A percentile compares a stretch with the other conserved stretches of the same genome.
Conservation (phyloP, 805 yeast species). For the Brettanomyces nanus region DNA sequence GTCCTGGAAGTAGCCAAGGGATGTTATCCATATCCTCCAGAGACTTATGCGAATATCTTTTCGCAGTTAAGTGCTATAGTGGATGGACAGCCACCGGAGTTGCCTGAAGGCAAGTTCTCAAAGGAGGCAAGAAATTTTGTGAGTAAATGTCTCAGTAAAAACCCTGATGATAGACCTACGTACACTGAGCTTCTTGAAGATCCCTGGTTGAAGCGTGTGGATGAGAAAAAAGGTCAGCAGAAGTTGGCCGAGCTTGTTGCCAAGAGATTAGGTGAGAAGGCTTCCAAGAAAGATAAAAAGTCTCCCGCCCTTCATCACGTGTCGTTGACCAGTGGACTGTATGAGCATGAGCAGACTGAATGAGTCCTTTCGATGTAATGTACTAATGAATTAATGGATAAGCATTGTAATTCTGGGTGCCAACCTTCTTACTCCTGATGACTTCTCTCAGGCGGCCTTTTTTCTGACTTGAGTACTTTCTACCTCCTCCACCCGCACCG, state of each 20-base stretch:
- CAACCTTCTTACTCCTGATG: too few relatives aligned
- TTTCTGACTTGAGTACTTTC: too few relatives aligned
- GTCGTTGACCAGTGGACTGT: not conserved
- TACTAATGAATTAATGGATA: too few relatives aligned
- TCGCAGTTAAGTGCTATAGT: conserved; percentile 93
- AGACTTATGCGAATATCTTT: conserved; percentile 81
- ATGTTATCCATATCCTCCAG: conserved; percentile 93
- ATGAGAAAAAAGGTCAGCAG: conserved; percentile 26
- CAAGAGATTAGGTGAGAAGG: conserved; percentile 18
- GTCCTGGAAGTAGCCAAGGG: conserved; percentile 87
- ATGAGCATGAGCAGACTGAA: not conserved
- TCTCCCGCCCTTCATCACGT: conserved; percentile 2
- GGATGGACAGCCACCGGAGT: conserved; percentile 86
- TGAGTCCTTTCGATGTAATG: too few relatives aligned
- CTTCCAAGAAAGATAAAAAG: not conserved
- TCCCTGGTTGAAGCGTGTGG: conserved; percentile 68
- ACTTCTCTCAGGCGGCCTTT: too few relatives aligned
- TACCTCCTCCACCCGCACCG: too few relatives aligned
- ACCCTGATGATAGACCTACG: conserved; percentile 73
- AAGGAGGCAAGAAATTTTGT: conserved; percentile 81
- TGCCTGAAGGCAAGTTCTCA: conserved; percentile 57
- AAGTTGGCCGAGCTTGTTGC: conserved; percentile 27
- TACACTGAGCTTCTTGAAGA: conserved; percentile 68
- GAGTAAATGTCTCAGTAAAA: conserved; percentile 64
- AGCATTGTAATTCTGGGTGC: too few relatives aligned